Evolutionary conservation across 352 stramenopile genomes (phyloP), one percentile per base, ranked within the genome.

Genomic region (Thraustochytrium sp.): DNA sequence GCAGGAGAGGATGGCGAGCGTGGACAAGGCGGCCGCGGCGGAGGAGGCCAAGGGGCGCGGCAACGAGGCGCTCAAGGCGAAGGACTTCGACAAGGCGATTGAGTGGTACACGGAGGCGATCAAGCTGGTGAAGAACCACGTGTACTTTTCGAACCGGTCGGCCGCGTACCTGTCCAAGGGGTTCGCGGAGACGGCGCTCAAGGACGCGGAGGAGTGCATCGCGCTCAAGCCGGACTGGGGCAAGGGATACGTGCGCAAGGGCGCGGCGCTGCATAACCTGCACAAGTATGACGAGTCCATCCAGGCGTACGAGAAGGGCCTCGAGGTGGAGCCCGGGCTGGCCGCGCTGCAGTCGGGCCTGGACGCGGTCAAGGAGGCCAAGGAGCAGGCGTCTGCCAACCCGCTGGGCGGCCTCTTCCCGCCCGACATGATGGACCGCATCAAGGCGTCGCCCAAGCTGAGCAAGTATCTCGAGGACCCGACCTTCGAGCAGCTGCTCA

Each of bases 121-220:
- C 84, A 92, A 93, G 48, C 82, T 98, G 49, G 92, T 99, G 86
- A 90, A 87, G 83, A 97, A 98, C 88, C 94, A 99, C 88, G 93
- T 99, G 16, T 98, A 98, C 87, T 99, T 95, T 88, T 98, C 92
- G 65, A 99, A 99, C 90, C 93, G 97, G 46, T 98, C 94, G 76
- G 97, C 97, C n/a, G 97, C 97, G 40, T 99, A 99, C 85, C 87
- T 99, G 63, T 96, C 92, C 85, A 89, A 96, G 53, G 89, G 93
- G 26, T 91, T 98, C 86, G 91, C 91, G 5, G 76, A 92, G 38
- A 94, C 96, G 77, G 97, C 97, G 18, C 89, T 99, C 26, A 92
- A 97, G 84, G 97, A 99, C 88, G 97, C 96, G 9, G 93, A 98
- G 61, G 77, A 90, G 37, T 99, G 96, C 88, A 97, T 99, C 74